phyloP scores from a whole-genome alignment of 2,329 filamentous ascomycete species.

The Fusarium protoensiforme region DNA sequence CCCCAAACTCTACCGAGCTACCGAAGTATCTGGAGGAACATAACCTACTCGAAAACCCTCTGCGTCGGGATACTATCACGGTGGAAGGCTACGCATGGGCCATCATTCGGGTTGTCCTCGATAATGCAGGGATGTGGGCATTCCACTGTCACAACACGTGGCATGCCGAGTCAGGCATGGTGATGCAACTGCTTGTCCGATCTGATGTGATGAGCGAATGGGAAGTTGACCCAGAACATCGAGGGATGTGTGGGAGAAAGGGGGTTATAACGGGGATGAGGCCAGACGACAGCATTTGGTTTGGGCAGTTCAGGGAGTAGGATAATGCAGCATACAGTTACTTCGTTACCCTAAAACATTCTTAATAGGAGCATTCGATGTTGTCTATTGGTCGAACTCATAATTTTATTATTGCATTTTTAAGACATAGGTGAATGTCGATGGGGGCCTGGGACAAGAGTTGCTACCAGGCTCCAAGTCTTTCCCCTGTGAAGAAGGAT shows the following conservation, averaged over 20 bases:
- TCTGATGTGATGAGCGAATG: conserved; percentile 44
- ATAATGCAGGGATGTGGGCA: conserved; percentile 69
- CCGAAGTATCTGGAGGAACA: conserved; percentile 39
- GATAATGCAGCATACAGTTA: not conserved
- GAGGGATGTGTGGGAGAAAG: conserved; percentile 42
- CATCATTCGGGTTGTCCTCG: conserved; percentile 63
- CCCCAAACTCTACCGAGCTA: conserved; percentile 42
- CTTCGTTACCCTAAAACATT: not conserved
- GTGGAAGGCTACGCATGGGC: conserved; percentile 66
- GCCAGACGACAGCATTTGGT: conserved; percentile 51
- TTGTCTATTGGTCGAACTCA: no score
- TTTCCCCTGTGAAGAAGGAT: no score
- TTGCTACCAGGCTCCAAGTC: no score
- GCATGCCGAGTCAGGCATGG: conserved; percentile 68
- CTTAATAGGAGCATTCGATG: not conserved
- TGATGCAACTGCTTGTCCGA: conserved; percentile 65
- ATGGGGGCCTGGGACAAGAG: no score
- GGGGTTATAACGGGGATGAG: conserved; percentile 48
- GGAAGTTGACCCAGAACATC: conserved; percentile 36
- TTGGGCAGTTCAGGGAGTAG: conserved; percentile 43
- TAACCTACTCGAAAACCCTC: conserved; percentile 44
- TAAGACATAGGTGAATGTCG: no score
- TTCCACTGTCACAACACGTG: conserved; percentile 70
- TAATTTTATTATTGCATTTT: no score
- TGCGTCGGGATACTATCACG: conserved; percentile 58